These are phyloP conservation scores for Thraustochytrium sp. DNA, from an alignment of 352 stramenopile genomes.

Conservation along the genomic window DNA sequence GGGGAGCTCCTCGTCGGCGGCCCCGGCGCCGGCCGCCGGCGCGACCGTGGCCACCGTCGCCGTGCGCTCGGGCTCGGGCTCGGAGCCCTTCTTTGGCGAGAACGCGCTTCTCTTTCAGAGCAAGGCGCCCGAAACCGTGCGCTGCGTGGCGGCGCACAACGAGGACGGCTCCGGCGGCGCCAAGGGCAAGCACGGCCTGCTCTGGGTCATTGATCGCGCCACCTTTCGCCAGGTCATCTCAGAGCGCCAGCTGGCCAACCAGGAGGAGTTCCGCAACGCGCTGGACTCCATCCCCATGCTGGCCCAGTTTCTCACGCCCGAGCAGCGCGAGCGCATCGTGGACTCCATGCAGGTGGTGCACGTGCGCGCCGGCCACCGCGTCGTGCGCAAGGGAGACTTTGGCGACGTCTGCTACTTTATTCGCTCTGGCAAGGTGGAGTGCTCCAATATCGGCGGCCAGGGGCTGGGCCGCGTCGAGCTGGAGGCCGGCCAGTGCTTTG, in stretches of 20 bases:
- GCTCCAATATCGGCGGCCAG: conserved; percentile 54
- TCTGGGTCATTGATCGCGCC: conserved; percentile 84
- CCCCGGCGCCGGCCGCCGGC: conserved; percentile 63
- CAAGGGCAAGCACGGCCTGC: conserved; percentile 17
- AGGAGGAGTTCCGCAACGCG: conserved; percentile 66
- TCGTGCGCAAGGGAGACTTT: conserved; percentile 82
- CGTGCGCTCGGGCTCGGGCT: background rate
- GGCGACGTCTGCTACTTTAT: conserved; percentile 77
- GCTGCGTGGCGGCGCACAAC: background rate
- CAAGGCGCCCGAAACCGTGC: background rate
- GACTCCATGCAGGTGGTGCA: conserved; percentile 85
- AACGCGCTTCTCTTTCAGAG: conserved; percentile 15
- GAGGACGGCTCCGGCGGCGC: background rate
- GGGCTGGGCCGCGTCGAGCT: conserved; percentile 82
- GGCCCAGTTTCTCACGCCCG: conserved; percentile 74
- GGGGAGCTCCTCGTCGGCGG: conserved; percentile 66
- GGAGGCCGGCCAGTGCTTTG: conserved; percentile 79
- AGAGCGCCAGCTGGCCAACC: conserved; percentile 54
- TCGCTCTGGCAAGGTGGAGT: conserved; percentile 74
- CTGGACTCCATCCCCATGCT: conserved; percentile 82
- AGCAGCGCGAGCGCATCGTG: conserved; percentile 81
- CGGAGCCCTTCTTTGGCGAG: conserved; percentile 8
- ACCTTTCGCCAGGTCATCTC: conserved; percentile 84
- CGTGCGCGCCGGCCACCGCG: conserved; percentile 85
- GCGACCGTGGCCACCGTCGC: conserved; percentile 69